Base-by-base conservation (phyloP, 2,329 filamentous ascomycete species). In the Elsinoe necatrix region DNA sequence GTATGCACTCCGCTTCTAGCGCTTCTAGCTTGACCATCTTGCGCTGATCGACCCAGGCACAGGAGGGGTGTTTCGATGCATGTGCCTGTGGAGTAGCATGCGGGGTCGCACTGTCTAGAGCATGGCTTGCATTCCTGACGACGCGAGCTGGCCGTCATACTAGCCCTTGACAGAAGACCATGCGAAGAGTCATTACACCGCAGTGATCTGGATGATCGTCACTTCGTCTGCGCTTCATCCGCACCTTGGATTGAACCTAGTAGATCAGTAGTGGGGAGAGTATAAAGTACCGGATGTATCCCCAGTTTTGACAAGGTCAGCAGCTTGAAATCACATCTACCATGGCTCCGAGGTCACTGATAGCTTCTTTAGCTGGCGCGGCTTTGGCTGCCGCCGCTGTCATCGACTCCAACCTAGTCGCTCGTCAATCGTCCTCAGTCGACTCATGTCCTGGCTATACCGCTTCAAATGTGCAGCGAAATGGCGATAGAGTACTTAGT, bases 371-470 rank as follows among this genome's bases (percentile, higher is more conserved):
- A 14, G 48, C 48, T 16, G 20, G 48, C 34, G 48, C 48, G 29
- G 34, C 48, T 35, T 18, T 52, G n/a, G 31, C 31, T 25, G 48
- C 48, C 2, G 48, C 48, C 39, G 48, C 48, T 12, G 48, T 12
- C 29, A 39, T 52, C 8, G 34, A 52, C 20, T 37, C 48, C 8
- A 52, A 9, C 39, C 58, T 58, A 21, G 39, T 56, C 12, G 34
- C 52, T 41, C 42, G 58, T 31, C 58, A 60, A 29, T 16, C 52
- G 23, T 43, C 57, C 18, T 55, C 58, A 7, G 21, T 63, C 5
- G 59, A 58, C 3, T 56, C 23, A 14, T 89, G 86, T 64, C 84
- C 84, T 0, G 86, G 86, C 12, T 90, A 89, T 71, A 76, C 67
- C 25, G 85, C 84, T 1, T 79, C 76, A 16, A 81, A 85, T 65